Conservation (phyloP, 495 filamentous ascomycete genomes). For the Monascus purpureus region DNA sequence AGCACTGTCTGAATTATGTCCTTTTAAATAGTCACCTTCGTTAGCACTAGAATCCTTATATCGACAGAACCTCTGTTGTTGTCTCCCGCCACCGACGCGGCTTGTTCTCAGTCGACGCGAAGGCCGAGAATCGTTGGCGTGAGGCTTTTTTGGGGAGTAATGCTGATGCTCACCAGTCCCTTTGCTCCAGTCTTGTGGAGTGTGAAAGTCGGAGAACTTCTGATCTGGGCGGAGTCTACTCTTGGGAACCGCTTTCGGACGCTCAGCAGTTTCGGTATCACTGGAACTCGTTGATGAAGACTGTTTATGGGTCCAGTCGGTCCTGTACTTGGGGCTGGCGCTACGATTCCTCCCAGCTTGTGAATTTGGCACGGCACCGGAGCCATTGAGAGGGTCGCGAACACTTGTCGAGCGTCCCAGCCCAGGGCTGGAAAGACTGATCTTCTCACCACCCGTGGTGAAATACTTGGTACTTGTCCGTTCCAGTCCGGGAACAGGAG, state of each 20-base stretch:
- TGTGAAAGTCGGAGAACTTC: conserved; percentile 20
- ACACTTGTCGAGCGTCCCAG: conserved; percentile 31
- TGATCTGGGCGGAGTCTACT: conserved; percentile 24
- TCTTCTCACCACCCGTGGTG: conserved; percentile 55
- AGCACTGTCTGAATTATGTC: conserved; percentile 26
- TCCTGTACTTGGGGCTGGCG: conserved; percentile 23
- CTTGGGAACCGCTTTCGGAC: conserved; percentile 27
- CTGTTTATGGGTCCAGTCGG: conserved; percentile 9
- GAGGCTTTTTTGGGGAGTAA: no score
- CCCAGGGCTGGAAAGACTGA: conserved; percentile 32
- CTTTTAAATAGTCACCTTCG: conserved; percentile 16
- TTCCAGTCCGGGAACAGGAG: conserved; percentile 18
- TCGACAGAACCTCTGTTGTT: no score
- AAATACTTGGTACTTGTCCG: conserved; percentile 58
- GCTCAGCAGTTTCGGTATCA: conserved; percentile 16
- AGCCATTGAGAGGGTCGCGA: conserved; percentile 25
- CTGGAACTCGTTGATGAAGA: conserved; percentile 25
- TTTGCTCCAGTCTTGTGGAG: conserved; percentile 8
- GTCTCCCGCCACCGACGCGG: no score
- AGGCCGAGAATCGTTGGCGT: no score
- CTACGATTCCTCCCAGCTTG: conserved; percentile 21
- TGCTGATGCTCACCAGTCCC: conserved; percentile 19
- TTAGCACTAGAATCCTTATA: no score
- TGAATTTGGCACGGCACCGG: conserved; percentile 14
- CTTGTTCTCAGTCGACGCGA: no score